Base-by-base conservation (phyloP, 257 asterid species). In the Solanum peruvianum region DNA sequence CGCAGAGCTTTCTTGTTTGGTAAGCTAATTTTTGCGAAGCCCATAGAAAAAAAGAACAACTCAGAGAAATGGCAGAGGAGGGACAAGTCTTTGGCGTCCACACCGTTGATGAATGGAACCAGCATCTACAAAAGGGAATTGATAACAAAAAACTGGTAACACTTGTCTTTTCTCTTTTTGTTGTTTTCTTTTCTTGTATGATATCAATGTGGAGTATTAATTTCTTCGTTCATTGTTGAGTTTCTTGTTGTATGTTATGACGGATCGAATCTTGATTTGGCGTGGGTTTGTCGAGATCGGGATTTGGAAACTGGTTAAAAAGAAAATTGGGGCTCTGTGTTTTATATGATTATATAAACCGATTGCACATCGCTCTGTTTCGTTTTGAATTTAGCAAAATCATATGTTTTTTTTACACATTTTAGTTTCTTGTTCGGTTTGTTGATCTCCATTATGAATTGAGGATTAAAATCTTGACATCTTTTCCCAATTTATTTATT, bases 51-150 rank as follows among this genome's bases (percentile, higher is more conserved):
- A 15, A 69, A 86, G 49, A 41, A 39, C 69, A 52, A 75, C 27
- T 44, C 45, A 88, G 29, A 87, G 78, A 83, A 81, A 93, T 91
- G 96, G 91, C 94, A 70, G 88, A 91, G 41, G 99, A 93, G 80
- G 98, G 98, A 88, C 97, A 91, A 31, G 98, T 95, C 58, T 91
- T 96, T 82, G 87, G 92, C 87, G 94, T 98, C 93, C 99, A 95
- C 90, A 91, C 91, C 86, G 20, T 90, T 21, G 96, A 92, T 23
- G 92, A 91, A 35, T 96, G 99, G 99, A 89, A 72, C 87, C 93
- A 92, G 6, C 97, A 93, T 87, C 91, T 96, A 86, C 89, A 92
- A 90, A 95, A 93, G 87, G 98, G 98, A 33, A 95, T 92, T 45
- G 91, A 91, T 37, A 85, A 89, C 86, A 88, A 93, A 33, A 93